Base-by-base conservation (phyloP, 2,329 filamentous ascomycete species). In the Lojkania enalia region DNA sequence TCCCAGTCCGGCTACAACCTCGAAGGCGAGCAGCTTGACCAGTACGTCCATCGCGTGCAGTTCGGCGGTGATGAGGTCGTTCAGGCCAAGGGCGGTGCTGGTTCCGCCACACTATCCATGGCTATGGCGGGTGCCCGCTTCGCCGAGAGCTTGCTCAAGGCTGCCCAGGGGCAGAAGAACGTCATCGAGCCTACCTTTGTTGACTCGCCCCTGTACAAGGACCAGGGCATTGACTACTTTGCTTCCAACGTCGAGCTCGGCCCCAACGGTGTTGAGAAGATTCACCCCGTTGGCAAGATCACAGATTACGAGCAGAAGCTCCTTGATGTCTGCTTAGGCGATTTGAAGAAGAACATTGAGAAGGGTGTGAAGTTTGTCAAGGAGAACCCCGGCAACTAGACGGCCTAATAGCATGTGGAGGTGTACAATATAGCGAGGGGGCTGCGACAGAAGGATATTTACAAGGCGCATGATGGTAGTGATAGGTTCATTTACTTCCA, bases 31-130 rank as follows among this genome's bases (percentile, higher is more conserved):
- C 79, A 84, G 68, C 81, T 83, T 51, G 82, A 84, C 57, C 81
- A 82, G 52, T 89, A 97, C 66, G 79, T 97, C 77, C 85, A 91
- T 75, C 91, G 94, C 73, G 94, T 97, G 69, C 92, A 97, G 80
- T 97, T 97, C 74, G 92, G 94, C 75, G 92, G 92, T 81, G 92
- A 97, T 74, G 92, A 97, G 85, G 92, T 97, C 61, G 92, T 97
- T 78, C 84, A 96, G 85, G 94, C 92, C 77, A 97, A 97, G 88
- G 91, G 92, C 71, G 94, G 92, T 75, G 90, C 91, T 67, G 92
- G 92, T 65, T 96, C 90, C 61, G 92, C 92, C 71, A 97, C 92
- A 55, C 88, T 97, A 64, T 96, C 90, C 79, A 99, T 99, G 92
- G 92, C 92, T 69, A 92, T 96, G 84, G 92, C 92, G 60, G 92